phyloP scores from a whole-genome alignment of 495 filamentous ascomycete species.

The Delitschia confertaspora region DNA sequence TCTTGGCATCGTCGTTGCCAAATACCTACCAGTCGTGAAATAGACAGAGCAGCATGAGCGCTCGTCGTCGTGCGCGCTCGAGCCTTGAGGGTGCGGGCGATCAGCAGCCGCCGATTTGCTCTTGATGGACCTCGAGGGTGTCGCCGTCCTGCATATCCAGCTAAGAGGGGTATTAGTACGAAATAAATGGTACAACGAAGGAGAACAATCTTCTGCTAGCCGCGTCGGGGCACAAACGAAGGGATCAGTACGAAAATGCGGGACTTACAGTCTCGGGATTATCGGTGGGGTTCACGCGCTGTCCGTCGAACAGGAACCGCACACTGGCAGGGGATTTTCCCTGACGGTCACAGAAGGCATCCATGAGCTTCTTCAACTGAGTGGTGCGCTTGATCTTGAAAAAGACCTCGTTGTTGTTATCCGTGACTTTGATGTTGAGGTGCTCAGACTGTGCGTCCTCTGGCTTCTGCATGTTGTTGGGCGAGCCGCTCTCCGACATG shows the following conservation, averaged over 20 bases:
- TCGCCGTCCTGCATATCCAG: constrained; percentile 97
- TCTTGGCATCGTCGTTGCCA: too few relatives aligned
- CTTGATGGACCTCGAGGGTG: constrained; percentile 94
- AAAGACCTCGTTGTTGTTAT: constrained; percentile 99
- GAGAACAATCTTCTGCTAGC: neutral
- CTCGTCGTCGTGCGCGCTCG: too few relatives aligned
- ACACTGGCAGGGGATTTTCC: constrained; percentile 79
- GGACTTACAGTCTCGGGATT: constrained; percentile 81
- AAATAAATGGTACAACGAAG: constrained; percentile 5
- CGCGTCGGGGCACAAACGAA: neutral
- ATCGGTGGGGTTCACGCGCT: constrained; percentile 77
- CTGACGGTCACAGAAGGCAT: constrained; percentile 94
- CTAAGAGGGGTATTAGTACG: constrained; percentile 41
- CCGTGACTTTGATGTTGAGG: constrained; percentile 99
- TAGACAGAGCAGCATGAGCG: too few relatives aligned
- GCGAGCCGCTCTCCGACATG: constrained; percentile 43
- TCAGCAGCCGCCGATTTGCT: constrained; percentile 71
- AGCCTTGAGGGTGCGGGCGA: too few relatives aligned
- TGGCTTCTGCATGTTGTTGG: constrained; percentile 44
- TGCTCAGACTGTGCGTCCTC: constrained; percentile 60
- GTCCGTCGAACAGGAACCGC: constrained; percentile 92
- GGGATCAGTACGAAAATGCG: neutral
- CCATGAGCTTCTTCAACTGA: constrained; percentile 95
- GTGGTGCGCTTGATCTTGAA: constrained; percentile 99
- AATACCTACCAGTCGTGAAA: too few relatives aligned